Base-by-base conservation (phyloP, 2,329 filamentous ascomycete species). In the Orbilia quercus region DNA sequence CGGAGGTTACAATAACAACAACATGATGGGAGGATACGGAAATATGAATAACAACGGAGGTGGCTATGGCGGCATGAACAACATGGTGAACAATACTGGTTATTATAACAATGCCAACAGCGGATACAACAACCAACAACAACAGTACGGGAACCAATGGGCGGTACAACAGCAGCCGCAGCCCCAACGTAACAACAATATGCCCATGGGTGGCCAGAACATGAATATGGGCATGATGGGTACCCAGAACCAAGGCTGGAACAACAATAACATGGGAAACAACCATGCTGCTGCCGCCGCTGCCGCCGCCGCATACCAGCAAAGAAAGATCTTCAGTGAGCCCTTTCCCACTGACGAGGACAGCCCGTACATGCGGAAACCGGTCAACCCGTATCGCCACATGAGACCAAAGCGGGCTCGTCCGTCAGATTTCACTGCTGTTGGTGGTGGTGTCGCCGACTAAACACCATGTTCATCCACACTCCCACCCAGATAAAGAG, bases 331-430 rank as follows among this genome's bases (percentile, higher is more conserved):
- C 36, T 85, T 86, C 77, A 82, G 82, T 34, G 83, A 84, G 16
- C 83, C 84, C 11, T 82, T 84, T 70, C 85, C 85, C 1, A 88
- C 85, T 69, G 87, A 88, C 75, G 91, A 96, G 64, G 92, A 96
- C 67, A 91, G 92, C 72, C 91, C 95, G 5, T 99, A 99, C 82
- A 96, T 98, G 80, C 87, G 95, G 67, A 94, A 96, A 80, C 95
- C 95, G 0, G 91, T 98, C 75, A 99, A 99, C 79, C 94, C 93
- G 1, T 91, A 96, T 79, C 88, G 95, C 55, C 91, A 95, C 79
- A 91, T 92, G 79, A 87, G 90, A 78, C 89, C 92, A 78, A 87
- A 90, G 76, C 85, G 91, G 77, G 88, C 91, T 62, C 86, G 95
- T 63, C 93, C 93, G 9, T 95, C 91, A 80, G 95, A 99, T 82